phyloP scores from a whole-genome alignment of 306 rosid genomes.

The Cucumis hystrix region DNA sequence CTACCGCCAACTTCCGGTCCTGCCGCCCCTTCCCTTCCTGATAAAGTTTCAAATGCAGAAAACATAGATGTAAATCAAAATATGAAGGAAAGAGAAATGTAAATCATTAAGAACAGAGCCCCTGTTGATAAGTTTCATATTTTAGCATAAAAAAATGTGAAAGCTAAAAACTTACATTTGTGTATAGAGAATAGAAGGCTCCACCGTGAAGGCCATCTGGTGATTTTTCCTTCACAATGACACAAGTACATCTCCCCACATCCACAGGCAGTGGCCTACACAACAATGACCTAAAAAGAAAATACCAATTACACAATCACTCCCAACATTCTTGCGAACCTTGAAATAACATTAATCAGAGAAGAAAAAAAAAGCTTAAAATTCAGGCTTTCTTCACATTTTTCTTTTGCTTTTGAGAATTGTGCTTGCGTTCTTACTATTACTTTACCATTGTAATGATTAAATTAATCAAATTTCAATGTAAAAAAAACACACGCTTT shows the following conservation, averaged over 20 bases:
- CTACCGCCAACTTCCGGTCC: slow-evolving; percentile 80
- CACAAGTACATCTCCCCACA: slow-evolving; percentile 74
- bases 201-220: slow-evolving; percentile 41
- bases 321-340: neutral
- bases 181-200: slow-evolving; percentile 60
- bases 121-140: neutral
- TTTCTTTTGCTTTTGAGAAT: too few species aligned
- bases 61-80: neutral
- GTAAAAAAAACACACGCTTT: too few species aligned
- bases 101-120: neutral
- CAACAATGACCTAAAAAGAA: slow-evolving; percentile 47
- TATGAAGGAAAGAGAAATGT: neutral
- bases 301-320: neutral
- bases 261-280: slow-evolving; percentile 80
- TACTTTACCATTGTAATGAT: too few species aligned
- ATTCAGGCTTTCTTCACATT: too few species aligned
- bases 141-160: neutral
- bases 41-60: neutral
- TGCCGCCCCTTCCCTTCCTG: slow-evolving; percentile 72
- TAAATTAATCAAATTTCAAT: too few species aligned
- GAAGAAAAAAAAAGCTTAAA: too few species aligned
- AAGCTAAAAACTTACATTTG: slow-evolving; percentile 35
- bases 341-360: too few species aligned
- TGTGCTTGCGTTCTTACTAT: too few species aligned
- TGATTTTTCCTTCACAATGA: slow-evolving; percentile 55